Base-by-base conservation (phyloP, 331 rosid species). In the Quercus tomentella region DNA sequence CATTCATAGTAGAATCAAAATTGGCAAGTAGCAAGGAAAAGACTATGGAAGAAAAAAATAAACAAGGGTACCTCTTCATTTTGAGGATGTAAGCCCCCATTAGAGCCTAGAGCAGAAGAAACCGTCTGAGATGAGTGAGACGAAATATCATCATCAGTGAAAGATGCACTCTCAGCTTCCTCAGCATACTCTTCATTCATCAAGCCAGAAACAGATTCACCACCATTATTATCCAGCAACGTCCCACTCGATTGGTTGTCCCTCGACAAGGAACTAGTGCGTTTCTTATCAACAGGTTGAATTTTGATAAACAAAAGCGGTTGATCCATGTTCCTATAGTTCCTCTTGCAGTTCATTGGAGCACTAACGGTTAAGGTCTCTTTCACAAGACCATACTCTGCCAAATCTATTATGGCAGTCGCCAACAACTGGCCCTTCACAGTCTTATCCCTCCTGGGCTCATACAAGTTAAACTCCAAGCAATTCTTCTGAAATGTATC, bases 81-180 rank as follows among this genome's bases (percentile, higher is more conserved):
- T 25, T 68, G 84, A 30, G 87, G 82, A 78, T 87, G 87, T 28
- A 82, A 22, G 61, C 81, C 72, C n/a, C 81, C 82, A 33, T 72
- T 84, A 28, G 91, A 84, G 63, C 87, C 85, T 7, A 82, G 10
- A 33, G 92, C 62, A 49, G 89, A 75, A 77, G 88, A 65, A 76
- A 79, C 76, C 11, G 93, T 86, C 79, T 82, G 62, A 67, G 99
- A 96, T 69, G 99, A 93, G 80, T 90, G 91, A 2, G 99, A 96
- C 43, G 97, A 96, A 85, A 86, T 96, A 85, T 96, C 99, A 43
- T 96, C 99, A 75, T 96, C 99, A 21, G 93, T 90, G 45, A 87
- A 89, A 65, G 92, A 83, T 33, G 92, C 87, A 86, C 70, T 52
- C 83, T 93, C 97, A 70, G 93, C 90, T 84, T 92, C 97, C 78